A percentile compares a stretch with the other conserved stretches of the same genome.
phyloP scores from a whole-genome alignment of 129 eudicot genomes.

The Chrysanthemum seticuspe region DNA sequence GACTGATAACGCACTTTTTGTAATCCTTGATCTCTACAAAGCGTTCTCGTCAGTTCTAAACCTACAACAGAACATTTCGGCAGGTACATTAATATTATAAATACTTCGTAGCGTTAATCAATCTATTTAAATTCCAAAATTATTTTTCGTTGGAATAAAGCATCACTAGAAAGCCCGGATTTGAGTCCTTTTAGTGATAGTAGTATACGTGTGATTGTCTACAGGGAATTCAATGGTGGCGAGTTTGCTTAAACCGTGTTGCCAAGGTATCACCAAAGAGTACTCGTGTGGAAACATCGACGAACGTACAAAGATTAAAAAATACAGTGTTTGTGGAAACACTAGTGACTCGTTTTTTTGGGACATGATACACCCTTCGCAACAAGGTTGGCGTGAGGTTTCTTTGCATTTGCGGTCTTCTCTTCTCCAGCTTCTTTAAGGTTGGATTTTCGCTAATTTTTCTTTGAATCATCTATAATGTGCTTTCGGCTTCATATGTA shows the following conservation, averaged over 20 bases:
- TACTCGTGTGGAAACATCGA: slow-evolving; percentile 50
- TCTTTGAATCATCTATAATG: neutral
- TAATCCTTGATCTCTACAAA: slow-evolving; percentile 52
- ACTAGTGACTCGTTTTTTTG: slow-evolving; percentile 49
- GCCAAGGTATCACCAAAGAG: slow-evolving; percentile 42
- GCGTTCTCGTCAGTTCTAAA: slow-evolving; percentile 51
- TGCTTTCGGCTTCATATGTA: neutral
- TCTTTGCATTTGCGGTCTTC: slow-evolving; percentile 38
- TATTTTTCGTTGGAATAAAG: too few species aligned
- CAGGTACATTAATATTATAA: slow-evolving; percentile 26
- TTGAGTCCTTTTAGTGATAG: too few species aligned
- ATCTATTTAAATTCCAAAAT: neutral
- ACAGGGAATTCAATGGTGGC: slow-evolving; percentile 28
- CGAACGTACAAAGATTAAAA: slow-evolving; percentile 20
- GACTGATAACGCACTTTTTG: slow-evolving; percentile 26
- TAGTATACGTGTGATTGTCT: neutral
- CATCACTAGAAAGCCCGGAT: too few species aligned
- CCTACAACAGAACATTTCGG: slow-evolving; percentile 15
- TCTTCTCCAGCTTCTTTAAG: slow-evolving; percentile 31
- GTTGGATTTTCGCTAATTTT: neutral
- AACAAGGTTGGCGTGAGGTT: slow-evolving; percentile 58
- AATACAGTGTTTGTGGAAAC: slow-evolving; percentile 43
- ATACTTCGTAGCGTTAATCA: neutral
- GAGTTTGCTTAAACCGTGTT: slow-evolving; percentile 42
- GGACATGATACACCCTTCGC: slow-evolving; percentile 70